Evolutionary conservation across 108 stramenopile species (phyloP), one percentile per base, ranked within the genome.

Genomic region (Skeletonema tropicum): DNA sequence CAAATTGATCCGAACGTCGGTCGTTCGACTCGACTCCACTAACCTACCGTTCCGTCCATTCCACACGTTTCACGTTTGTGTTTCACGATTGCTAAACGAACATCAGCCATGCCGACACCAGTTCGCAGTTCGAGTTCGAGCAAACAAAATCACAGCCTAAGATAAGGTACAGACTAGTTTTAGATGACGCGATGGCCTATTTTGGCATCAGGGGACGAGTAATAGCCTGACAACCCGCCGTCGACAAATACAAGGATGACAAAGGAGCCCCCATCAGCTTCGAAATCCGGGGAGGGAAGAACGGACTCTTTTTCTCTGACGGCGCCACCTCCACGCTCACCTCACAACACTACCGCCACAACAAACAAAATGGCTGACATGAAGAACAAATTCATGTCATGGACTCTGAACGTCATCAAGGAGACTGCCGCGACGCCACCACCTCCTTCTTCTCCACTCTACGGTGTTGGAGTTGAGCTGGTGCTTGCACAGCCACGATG

Each of bases 391-490:
- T 55, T 55, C 9, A 55, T 55, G 11, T 82, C 80, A 14, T 82
- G 80, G 80, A 82, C 80, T 29, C 70, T 65, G 14, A 65, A 75
- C 29, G 68, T 82, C 19, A 70, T 72, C 45, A 78, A 78, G 41
- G 65, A 66, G 41, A 66, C 46, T 23, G 38, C 52, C 35, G 46
- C 39, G 32, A 12, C 21, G 66, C 19, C 32, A 46, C 55, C 52
- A 38, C 42, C 42, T 45, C 42, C 42, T 45, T n/a, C 42, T n/a
- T 39, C 38, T 10, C 38, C 42, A 15, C 23, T 55, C 5, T 73
- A 52, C 30, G 62, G 62, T 14, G 63, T 73, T 23, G 72, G 62
- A 23, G 42, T 73, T 45, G 48, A 73, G 13, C 42, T 64, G 42
- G 52, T 61, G 2, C 42, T 64, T 39, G 62, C 41, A 10, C 57